phyloP scores from a whole-genome alignment of 78 protist genomes.

The Chrysochromulina tobinii region DNA sequence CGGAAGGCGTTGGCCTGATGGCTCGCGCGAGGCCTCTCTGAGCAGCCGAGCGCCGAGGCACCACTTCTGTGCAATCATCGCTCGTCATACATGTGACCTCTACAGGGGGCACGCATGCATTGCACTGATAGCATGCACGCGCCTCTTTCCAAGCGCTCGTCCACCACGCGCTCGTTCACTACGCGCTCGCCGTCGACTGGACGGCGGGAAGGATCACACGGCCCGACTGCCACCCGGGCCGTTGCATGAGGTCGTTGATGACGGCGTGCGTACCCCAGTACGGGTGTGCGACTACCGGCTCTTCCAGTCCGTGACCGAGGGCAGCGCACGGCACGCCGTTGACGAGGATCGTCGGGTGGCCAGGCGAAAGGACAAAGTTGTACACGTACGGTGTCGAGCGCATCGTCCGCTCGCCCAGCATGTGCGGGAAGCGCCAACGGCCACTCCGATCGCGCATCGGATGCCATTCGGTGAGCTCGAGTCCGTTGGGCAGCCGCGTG shows the following conservation, averaged over 20 bases:
- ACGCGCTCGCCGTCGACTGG: no score
- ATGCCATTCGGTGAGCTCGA: conserved; percentile 1
- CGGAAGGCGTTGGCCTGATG: no score
- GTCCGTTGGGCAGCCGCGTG: not conserved
- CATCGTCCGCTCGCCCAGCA: not conserved
- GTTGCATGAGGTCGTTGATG: not conserved
- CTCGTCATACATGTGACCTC: no score
- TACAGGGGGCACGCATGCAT: no score
- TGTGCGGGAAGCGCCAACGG: conserved; percentile 6
- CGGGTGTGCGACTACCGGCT: not conserved
- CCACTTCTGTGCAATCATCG: no score
- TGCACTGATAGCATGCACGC: no score
- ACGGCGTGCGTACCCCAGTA: conserved; percentile 3
- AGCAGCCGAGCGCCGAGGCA: no score
- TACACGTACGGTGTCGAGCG: not conserved
- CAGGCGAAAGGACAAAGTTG: not conserved
- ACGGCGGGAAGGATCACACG: not conserved
- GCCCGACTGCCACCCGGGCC: not conserved
- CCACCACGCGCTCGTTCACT: no score
- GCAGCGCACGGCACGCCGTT: not conserved
- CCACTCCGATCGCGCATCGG: not conserved
- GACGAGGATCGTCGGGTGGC: not conserved
- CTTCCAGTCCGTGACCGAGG: not conserved
- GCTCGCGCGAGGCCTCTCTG: no score
- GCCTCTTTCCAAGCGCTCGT: no score